These are phyloP conservation scores for Saitozyma sp. DNA, from an alignment of 768 basidiomycete species.

Conservation along the genomic window DNA sequence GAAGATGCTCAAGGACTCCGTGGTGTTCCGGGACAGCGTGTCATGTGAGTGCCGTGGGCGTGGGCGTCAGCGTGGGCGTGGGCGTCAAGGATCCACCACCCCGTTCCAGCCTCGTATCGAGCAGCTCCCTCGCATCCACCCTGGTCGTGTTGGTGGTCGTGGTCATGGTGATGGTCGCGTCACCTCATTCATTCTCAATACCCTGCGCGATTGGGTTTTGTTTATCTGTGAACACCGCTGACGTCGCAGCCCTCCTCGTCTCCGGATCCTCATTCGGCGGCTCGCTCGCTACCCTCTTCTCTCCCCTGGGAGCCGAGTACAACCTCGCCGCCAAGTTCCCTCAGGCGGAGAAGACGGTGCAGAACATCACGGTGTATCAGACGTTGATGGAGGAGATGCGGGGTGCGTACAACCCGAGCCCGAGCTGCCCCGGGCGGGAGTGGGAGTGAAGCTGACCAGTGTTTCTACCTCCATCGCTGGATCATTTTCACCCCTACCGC, in stretches of 20 bases:
- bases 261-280: conserved; percentile 53
- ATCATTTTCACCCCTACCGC: background rate
- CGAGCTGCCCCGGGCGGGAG: background rate
- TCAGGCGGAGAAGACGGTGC: conserved; percentile 71
- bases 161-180: too few relatives aligned
- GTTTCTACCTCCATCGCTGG: background rate
- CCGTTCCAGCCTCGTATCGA: too few relatives aligned
- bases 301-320: conserved; percentile 63
- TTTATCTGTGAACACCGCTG: background rate
- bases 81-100: background rate
- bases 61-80: too few relatives aligned
- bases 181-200: conserved; percentile 3
- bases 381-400: conserved; percentile 78
- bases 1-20: conserved; percentile 88
- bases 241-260: conserved; percentile 46
- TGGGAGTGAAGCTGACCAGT: conserved; percentile 2
- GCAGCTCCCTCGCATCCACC: too few relatives aligned
- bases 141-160: too few relatives aligned
- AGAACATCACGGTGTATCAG: conserved; percentile 72
- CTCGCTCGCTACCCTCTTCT: conserved; percentile 53
- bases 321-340: conserved; percentile 78
- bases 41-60: conserved; percentile 56
- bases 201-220: background rate
- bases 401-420: conserved; percentile 22
- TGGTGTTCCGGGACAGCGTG: conserved; percentile 80